Evolutionary conservation across 2,329 filamentous ascomycete genomes (phyloP).

Genomic region (Dichotomopilus funicola): DNA sequence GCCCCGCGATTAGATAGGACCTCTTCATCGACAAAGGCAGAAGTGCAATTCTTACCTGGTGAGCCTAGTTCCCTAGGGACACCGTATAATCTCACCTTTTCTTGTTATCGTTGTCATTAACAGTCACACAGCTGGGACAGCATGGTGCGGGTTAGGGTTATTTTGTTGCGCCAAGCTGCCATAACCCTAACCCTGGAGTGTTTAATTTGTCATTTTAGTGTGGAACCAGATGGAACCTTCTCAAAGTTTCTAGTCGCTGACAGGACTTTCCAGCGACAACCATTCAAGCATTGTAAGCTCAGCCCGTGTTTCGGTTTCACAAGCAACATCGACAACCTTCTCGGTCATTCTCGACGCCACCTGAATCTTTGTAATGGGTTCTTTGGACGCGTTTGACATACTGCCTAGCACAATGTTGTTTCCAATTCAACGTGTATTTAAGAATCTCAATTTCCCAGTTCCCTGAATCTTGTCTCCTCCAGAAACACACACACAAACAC

Average conservation of each 20-base stretch:
- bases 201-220: background rate
- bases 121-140: too few species aligned
- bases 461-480: conserved; percentile 6
- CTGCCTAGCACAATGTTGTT: background rate
- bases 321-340: conserved; percentile 9
- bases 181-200: conserved; percentile 2
- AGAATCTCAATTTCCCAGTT: conserved; percentile 2
- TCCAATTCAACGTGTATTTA: conserved; percentile 4
- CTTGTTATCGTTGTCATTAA: too few species aligned
- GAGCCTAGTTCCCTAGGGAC: too few species aligned
- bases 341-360: conserved; percentile 8
- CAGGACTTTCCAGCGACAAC: background rate
- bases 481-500: background rate
- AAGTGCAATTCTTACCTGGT: too few species aligned
- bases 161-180: too few species aligned
- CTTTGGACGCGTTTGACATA: background rate
- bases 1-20: too few species aligned
- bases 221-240: background rate
- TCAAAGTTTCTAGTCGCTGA: conserved; percentile 1
- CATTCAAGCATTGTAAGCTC: background rate
- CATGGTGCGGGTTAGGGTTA: too few species aligned
- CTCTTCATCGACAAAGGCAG: too few species aligned
- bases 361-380: conserved; percentile 1
- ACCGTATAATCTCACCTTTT: too few species aligned
- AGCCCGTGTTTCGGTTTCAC: background rate